Percentiles rank a stretch among this genome's conserved stretches.
These are phyloP conservation scores for Aureobasidium lini DNA, from an alignment of 2,329 filamentous ascomycete genomes.

Conservation along the genomic window DNA sequence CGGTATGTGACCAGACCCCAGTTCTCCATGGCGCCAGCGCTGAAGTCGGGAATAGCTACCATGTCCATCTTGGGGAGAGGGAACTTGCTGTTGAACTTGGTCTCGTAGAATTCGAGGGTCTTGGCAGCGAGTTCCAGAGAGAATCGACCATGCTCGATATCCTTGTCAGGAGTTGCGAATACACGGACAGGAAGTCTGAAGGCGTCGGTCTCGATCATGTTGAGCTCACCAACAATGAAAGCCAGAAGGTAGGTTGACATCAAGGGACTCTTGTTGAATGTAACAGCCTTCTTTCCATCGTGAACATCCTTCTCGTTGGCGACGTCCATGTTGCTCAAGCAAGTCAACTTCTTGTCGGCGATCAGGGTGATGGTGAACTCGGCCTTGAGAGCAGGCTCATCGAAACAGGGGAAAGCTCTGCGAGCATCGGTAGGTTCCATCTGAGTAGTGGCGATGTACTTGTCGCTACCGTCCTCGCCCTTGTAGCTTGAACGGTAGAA, in stretches of 20 bases:
- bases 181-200: constrained; percentile 90
- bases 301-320: constrained; percentile 61
- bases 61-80: constrained; percentile 93
- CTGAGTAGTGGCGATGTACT: constrained; percentile 82
- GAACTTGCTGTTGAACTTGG: constrained; percentile 81
- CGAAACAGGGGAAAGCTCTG: constrained; percentile 90
- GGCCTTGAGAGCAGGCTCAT: constrained; percentile 90
- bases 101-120: constrained; percentile 90
- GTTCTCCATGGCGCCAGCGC: constrained; percentile 95
- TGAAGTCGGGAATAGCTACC: constrained; percentile 93
- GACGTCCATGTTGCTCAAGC: constrained; percentile 95
- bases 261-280: constrained; percentile 81
- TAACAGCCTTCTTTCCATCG: constrained; percentile 72
- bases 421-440: constrained; percentile 95
- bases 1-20: constrained; percentile 96
- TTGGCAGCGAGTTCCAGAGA: constrained; percentile 82
- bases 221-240: constrained; percentile 89
- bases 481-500: constrained; percentile 97
- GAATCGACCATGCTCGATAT: constrained; percentile 87
- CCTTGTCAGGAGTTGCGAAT: constrained; percentile 83
- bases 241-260: constrained; percentile 97
- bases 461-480: constrained; percentile 66
- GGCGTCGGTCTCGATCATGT: constrained; percentile 83
- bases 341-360: constrained; percentile 83
- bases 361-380: constrained; percentile 86